Evolutionary conservation across 2,329 filamentous ascomycete species (phyloP).

Genomic region (Aspergillus carbonarius): DNA sequence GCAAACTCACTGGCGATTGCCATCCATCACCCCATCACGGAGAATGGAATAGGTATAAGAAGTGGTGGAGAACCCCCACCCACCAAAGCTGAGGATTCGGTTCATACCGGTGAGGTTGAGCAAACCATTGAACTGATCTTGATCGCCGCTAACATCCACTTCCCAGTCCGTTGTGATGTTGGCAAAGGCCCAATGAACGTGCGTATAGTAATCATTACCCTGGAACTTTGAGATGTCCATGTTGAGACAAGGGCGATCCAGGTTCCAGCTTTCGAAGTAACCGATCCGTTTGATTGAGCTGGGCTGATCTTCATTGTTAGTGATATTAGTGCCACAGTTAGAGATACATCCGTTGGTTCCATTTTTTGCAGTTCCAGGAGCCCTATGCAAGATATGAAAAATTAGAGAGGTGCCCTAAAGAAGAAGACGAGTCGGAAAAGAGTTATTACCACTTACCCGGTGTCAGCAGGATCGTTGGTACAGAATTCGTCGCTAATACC

Average conservation of each 20-base stretch:
- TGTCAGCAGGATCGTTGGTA: slow-evolving; percentile 6
- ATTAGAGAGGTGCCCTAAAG: too few relatives aligned
- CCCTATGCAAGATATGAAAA: slow-evolving; percentile 13
- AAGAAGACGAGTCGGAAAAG: too few relatives aligned
- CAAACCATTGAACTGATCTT: slow-evolving; percentile 19
- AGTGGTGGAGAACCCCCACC: slow-evolving; percentile 46
- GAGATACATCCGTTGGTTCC: slow-evolving; percentile 43
- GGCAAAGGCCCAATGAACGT: slow-evolving; percentile 43
- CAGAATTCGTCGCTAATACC: slow-evolving; percentile 49
- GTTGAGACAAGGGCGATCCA: slow-evolving; percentile 27
- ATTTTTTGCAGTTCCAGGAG: slow-evolving; percentile 38
- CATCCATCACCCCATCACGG: slow-evolving; percentile 32
- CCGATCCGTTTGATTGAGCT: slow-evolving; percentile 24
- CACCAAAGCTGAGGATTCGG: slow-evolving; percentile 45
- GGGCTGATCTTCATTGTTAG: slow-evolving; percentile 22
- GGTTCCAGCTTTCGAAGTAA: slow-evolving; percentile 37
- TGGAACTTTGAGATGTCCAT: too few relatives aligned
- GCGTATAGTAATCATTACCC: slow-evolving; percentile 22
- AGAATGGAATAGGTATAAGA: slow-evolving; percentile 41
- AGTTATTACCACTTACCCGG: too few relatives aligned
- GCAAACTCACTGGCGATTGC: slow-evolving; percentile 34
- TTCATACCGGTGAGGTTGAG: slow-evolving; percentile 23
- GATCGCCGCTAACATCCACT: slow-evolving; percentile 24
- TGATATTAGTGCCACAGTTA: slow-evolving; percentile 44
- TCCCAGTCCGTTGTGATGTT: slow-evolving; percentile 33